Base-by-base conservation (phyloP, 331 rosid genomes). In the Acacia concinna region DNA sequence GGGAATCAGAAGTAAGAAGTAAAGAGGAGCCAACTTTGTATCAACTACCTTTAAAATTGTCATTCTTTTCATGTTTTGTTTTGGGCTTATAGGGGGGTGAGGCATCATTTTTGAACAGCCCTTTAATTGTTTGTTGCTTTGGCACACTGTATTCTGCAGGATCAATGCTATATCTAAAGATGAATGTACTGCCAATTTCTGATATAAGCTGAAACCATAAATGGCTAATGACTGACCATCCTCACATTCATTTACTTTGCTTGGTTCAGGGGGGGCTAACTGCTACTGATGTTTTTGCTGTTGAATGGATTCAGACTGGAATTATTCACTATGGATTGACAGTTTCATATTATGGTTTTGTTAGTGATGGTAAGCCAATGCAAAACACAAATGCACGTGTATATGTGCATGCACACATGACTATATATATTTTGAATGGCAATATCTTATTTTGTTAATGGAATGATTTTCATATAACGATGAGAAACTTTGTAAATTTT, bases 221-320 rank as follows among this genome's bases (percentile, higher is more conserved):
- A 27, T 28, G 32, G 40, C 17, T 27, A 43, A 70, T 27, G 59
- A 44, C 14, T 27, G 20, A 69, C 3, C 15, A 25, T 44, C 59
- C 59, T 70, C 7, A 8, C 18, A 17, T 41, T 14, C 71, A 35
- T 73, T 74, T 71, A 34, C 76, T 72, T 84, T 88, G 81, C 75
- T 79, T 78, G 69, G 83, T 81, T 84, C 92, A 96, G 99, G 99
- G 99, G 67, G 99, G 99, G 52, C 98, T 96, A 80, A 90, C 97
- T 31, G 97, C 99, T 68, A 91, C 99, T 21, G 99, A 96, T 84
- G 99, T 96, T 87, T 96, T 96, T 88, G 98, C 97, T 40, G 97
- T 96, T 49, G 92, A 91, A 81, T 96, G 99, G 99, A 88, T 91
- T 82, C 93, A 90, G 84, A 87, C 91, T 6, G 94, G 93, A 81